These are phyloP conservation scores for Didymella exigua DNA, from an alignment of 2,329 filamentous ascomycete genomes.

Conservation along the genomic window DNA sequence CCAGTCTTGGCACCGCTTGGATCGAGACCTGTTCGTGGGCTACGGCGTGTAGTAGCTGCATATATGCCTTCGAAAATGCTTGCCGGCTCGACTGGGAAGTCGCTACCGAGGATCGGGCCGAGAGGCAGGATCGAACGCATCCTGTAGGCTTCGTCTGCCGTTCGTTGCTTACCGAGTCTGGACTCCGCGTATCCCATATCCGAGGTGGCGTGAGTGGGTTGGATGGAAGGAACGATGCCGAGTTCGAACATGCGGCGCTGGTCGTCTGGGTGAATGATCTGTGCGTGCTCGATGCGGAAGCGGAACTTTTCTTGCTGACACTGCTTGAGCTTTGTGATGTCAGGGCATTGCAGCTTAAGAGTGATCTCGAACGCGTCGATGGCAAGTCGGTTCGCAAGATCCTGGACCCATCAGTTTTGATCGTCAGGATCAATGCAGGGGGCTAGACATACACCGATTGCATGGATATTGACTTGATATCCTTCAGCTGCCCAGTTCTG, in stretches of 20 bases:
- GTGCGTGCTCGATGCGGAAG: slow-evolving; percentile 73
- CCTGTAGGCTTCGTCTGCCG: slow-evolving; percentile 64
- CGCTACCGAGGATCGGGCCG: slow-evolving; percentile 66
- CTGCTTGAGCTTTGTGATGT: slow-evolving; percentile 33
- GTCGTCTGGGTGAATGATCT: slow-evolving; percentile 71
- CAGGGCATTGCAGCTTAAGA: slow-evolving; percentile 60
- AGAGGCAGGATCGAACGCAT: slow-evolving; percentile 66
- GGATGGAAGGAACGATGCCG: slow-evolving; percentile 70
- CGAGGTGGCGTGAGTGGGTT: slow-evolving; percentile 74
- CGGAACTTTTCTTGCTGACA: slow-evolving; percentile 65
- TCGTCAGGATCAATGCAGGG: background rate
- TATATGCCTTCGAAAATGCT: slow-evolving; percentile 72
- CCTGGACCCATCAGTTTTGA: slow-evolving; percentile 31
- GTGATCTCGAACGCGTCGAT: slow-evolving; percentile 67
- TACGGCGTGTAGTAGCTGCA: slow-evolving; percentile 67
- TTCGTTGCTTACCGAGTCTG: slow-evolving; percentile 64
- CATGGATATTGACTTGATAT: slow-evolving; percentile 74
- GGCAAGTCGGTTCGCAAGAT: slow-evolving; percentile 69
- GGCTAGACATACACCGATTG: slow-evolving; percentile 58
- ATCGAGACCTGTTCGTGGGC: slow-evolving; percentile 55
- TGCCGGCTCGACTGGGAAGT: slow-evolving; percentile 74
- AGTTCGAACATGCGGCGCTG: slow-evolving; percentile 64
- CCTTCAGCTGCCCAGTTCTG: slow-evolving; percentile 64
- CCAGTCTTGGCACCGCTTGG: slow-evolving; percentile 56
- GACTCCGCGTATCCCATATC: slow-evolving; percentile 71